Base-by-base conservation (phyloP, 1,139 yeast genomes). In the Blastobotrys elegans region DNA sequence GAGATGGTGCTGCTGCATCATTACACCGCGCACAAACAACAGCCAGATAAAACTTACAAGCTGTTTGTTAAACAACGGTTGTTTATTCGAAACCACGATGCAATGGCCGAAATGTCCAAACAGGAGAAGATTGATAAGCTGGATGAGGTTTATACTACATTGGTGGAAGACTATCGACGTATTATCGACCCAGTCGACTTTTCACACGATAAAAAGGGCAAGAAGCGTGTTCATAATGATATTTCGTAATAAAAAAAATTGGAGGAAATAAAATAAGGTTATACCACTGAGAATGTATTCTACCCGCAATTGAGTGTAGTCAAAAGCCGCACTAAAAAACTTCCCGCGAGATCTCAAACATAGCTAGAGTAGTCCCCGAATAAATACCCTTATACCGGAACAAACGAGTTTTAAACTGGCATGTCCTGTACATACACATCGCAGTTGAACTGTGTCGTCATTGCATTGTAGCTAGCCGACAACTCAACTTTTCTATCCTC, bases 1-100 rank as follows among this genome's bases (percentile, higher is more conserved):
- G 97, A 92, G 62, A 83, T 90, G 87, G 73, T 79, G 1, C 67
- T 84, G 34, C 68, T 85, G 20, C 73, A 77, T 55, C 64, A 71
- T 22, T 50, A 53, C 11, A 49, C 57, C 2, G 63, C 64, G 11
- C 10, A 33, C 18, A 13, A 33, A 11, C 52, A 48, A n/a, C 35
- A 48, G 11, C 54, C 55, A n/a, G 50, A 48, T 43, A 62, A 68
- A 44, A 69, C 71, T 18, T 71, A 80, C 17, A 71, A 95, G 47
- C 61, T 82, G 40, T 75, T 76, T 53, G 82, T 90, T 52, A 90
- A 89, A 65, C 75, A 72, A 55, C 73, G 96, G 53, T 66, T 92
- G 29, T 90, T 74, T 61, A 75, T 79, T 48, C 84, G 88, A 61
- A 92, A 92, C 65, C 77, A 73, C 57, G 97, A 89, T 51, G 92